Evolutionary conservation across 371 early-diverging fungal species (phyloP).

Genomic region (Blakeslea trispora): DNA sequence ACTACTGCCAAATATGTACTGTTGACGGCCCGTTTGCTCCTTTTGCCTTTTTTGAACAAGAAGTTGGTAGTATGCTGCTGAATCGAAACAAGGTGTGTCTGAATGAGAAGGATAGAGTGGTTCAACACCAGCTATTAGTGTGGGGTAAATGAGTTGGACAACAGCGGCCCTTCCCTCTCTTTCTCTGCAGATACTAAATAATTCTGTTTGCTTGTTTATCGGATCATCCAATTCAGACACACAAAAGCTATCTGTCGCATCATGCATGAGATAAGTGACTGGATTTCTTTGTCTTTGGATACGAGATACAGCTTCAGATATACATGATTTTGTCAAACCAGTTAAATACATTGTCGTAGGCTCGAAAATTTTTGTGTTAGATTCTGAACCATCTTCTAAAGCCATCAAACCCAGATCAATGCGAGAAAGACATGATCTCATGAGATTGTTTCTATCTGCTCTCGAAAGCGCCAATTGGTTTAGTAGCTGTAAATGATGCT

Average conservation of each 20-base stretch:
- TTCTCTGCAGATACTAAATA: constrained; percentile 14
- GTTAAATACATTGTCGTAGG: constrained; percentile 61
- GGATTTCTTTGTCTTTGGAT: constrained; percentile 23
- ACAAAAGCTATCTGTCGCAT: constrained; percentile 43
- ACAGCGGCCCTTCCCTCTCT: constrained; percentile 14
- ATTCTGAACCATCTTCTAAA: constrained; percentile 17
- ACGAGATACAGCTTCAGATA: constrained; percentile 19
- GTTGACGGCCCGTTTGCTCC: constrained; percentile 32
- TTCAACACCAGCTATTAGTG: constrained; percentile 8
- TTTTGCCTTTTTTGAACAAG: constrained; percentile 28
- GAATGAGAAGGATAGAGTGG: constrained; percentile 27
- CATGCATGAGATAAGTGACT: constrained; percentile 26
- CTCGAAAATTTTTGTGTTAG: constrained; percentile 39
- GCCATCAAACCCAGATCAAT: constrained; percentile 57
- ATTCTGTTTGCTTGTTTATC: neutral
- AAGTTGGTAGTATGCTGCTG: constrained; percentile 41
- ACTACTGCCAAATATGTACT: constrained; percentile 62
- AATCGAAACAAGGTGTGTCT: constrained; percentile 47
- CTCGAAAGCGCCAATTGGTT: constrained; percentile 45
- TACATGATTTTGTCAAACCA: constrained; percentile 37
- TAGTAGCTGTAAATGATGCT: constrained; percentile 31
- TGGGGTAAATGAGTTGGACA: constrained; percentile 18
- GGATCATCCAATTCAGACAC: constrained; percentile 17
- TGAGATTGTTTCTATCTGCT: constrained; percentile 45
- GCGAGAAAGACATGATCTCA: constrained; percentile 49